Evolutionary conservation across 352 stramenopile genomes (phyloP), one percentile per base, ranked within the genome.

Genomic region (Globisporangium camurandrum): DNA sequence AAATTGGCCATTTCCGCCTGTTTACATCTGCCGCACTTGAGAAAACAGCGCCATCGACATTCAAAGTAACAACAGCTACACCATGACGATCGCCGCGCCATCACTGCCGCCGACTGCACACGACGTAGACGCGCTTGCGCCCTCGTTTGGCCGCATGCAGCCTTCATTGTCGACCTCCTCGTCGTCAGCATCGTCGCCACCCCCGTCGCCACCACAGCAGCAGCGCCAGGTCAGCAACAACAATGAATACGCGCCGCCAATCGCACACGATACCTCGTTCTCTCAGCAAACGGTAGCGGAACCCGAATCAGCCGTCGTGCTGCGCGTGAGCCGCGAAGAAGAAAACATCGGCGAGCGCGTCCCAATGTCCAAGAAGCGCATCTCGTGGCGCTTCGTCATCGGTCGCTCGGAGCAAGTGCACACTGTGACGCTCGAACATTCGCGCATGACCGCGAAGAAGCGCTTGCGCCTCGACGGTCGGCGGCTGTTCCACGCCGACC

Each of bases 381-480:
- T 93, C 28, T 90, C 77, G 19, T 93, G 84, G 81, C 77, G 78
- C 46, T 93, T 93, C 47, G 83, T 80, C 36, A 62, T 93, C 36
- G 80, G 83, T 46, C 79, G 91, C 36, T 66, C 66, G 1, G 82
- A 93, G 45, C 70, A 61, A 41, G 64, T 69, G 41, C 82, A 93
- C 54, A 76, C 88, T 49, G 74, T 91, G 34, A 69, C 86, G 56
- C 61, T 93, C 36, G 56, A 82, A 46, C 82, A 93, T 66, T 93
- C 82, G 19, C 68, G 88, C 49, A 85, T 93, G 71, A 85, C 73
- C 36, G 86, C 88, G 62, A 93, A 93, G 65, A 93, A 93, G 66
- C 71, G 77, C 2, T 59, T 94, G 49, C 83, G 80, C 23, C 60
- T 94, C 12, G 83, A 94, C 43, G 83, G 83, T 27, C 69, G 68